Percentiles rank a stretch among this genome's conserved stretches.
These are phyloP conservation scores for Neurospora crassa DNA, from an alignment of 2,329 filamentous ascomycete genomes.

Conservation along the genomic window DNA sequence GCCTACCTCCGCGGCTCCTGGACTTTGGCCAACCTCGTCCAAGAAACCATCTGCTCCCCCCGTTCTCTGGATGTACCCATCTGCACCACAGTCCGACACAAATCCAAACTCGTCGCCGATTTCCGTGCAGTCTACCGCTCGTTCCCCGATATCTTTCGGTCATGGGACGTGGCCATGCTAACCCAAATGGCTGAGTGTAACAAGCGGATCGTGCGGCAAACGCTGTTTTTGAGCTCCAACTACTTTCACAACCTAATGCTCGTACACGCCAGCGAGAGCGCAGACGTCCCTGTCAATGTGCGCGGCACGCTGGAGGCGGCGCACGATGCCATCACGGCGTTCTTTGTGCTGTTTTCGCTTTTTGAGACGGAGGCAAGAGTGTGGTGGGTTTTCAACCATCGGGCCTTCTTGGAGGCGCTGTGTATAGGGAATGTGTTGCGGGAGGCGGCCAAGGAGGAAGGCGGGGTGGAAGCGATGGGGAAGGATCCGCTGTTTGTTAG, in stretches of 20 bases:
- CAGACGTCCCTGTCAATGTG: conserved; percentile 54
- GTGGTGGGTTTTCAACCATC: conserved; percentile 79
- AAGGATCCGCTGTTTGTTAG: conserved; percentile 51
- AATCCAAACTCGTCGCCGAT: conserved; percentile 58
- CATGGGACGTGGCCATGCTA: conserved; percentile 53
- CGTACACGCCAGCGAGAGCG: conserved; percentile 61
- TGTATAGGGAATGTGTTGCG: conserved; percentile 49
- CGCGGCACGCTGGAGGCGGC: conserved; percentile 64
- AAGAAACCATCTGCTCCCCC: conserved; percentile 66
- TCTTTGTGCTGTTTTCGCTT: conserved; percentile 62
- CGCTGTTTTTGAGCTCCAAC: conserved; percentile 69
- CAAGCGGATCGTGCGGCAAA: conserved; percentile 62
- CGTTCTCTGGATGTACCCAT: conserved; percentile 66
- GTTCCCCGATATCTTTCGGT: conserved; percentile 62
- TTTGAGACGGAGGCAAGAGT: conserved; percentile 65
- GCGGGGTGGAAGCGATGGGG: conserved; percentile 33
- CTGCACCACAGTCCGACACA: conserved; percentile 57
- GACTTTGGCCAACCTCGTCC: conserved; percentile 69
- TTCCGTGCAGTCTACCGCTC: conserved; percentile 64
- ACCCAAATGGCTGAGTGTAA: conserved; percentile 46
- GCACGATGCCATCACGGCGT: conserved; percentile 63
- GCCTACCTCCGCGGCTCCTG: conserved; percentile 68
- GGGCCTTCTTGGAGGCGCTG: conserved; percentile 67
- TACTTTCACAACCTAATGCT: conserved; percentile 79
- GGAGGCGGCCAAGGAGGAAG: background rate